Base-by-base conservation (phyloP, 2,329 filamentous ascomycete species). In the Diaporthe sp. region DNA sequence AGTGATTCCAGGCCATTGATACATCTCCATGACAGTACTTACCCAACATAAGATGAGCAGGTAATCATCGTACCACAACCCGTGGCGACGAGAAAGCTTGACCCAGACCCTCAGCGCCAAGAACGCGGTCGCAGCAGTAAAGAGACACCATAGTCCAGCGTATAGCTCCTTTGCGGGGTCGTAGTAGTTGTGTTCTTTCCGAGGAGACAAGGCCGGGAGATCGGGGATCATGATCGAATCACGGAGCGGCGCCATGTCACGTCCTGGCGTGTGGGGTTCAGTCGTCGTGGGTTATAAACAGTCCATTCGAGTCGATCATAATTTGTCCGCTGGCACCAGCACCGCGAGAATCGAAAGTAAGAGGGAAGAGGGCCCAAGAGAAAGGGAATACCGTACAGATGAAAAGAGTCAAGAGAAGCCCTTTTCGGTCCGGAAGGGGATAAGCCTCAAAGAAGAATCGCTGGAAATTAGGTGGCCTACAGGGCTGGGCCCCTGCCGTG, bases 31-130 rank as follows among this genome's bases (percentile, higher is more conserved):
- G 17, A 10, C 34, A 31, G 15, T 39, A 80, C 83, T 79, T 73
- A 85, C 83, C 83, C 83, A 85, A 8, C 80, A 81, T 5, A 79
- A 77, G n/a, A 84, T 76, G n/a, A 85, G 79, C 72, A 85, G 81
- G 39, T 84, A 83, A 74, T 85, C 84, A 71, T 85, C 84, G 70
- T 84, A 85, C 84, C 84, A 85, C 61, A 85, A 79, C 3, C 83
- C 83, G 75, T 84, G 81, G 7, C 83, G 79, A 42, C 82, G 80
- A 42, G 78, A 81, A n/a, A 83, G 34, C 78, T 85, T 85, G 62
- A 82, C 81, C 79, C 82, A 85, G 19, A 85, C 70, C 25, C 84
- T 78, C 53, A 84, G 61, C 17, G 22, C 79, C 17, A 85, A 74
- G 67, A 85, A 81, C 28, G 81, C 42, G 17, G 80, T 81, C 3